Percentiles rank a stretch among this genome's conserved stretches.
Conservation (phyloP, 257 asterid genomes). For the Eucommia ulmoides region DNA sequence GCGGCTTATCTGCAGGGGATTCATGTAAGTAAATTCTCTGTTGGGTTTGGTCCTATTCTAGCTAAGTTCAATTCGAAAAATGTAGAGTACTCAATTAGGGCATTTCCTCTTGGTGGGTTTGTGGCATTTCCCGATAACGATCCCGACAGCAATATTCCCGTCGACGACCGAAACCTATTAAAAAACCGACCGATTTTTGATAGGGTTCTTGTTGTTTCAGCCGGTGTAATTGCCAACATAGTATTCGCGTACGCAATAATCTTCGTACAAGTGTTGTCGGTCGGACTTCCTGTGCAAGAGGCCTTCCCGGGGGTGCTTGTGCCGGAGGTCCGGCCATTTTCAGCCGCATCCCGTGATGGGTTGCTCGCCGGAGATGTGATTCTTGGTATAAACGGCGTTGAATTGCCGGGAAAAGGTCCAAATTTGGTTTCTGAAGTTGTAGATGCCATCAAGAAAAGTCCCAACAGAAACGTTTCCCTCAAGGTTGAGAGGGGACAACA, state of each 20-base stretch:
- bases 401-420: slow-evolving; percentile 45
- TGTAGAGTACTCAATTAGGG: slow-evolving; percentile 88
- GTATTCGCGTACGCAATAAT: slow-evolving; percentile 68
- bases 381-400: slow-evolving; percentile 52
- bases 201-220: slow-evolving; percentile 79
- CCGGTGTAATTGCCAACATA: slow-evolving; percentile 90
- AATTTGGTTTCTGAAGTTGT: slow-evolving; percentile 72
- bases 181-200: slow-evolving; percentile 82
- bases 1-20: slow-evolving; percentile 95
- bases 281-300: slow-evolving; percentile 98
- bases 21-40: slow-evolving; percentile 92
- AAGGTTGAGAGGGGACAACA: slow-evolving; percentile 49
- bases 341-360: slow-evolving; percentile 85
- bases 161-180: slow-evolving; percentile 68
- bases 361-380: slow-evolving; percentile 81
- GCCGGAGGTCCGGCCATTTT: slow-evolving; percentile 85
- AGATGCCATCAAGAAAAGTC: slow-evolving; percentile 51
- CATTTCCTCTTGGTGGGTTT: slow-evolving; percentile 94
- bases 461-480: slow-evolving; percentile 44
- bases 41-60: slow-evolving; percentile 92
- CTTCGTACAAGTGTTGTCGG: slow-evolving; percentile 60
- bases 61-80: slow-evolving; percentile 74
- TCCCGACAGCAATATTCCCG: slow-evolving; percentile 88
- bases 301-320: slow-evolving; percentile 91
- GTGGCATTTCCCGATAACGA: slow-evolving; percentile 98